Evolutionary conservation across 2,329 filamentous ascomycete genomes (phyloP).

Genomic region (Monilinia polystroma): DNA sequence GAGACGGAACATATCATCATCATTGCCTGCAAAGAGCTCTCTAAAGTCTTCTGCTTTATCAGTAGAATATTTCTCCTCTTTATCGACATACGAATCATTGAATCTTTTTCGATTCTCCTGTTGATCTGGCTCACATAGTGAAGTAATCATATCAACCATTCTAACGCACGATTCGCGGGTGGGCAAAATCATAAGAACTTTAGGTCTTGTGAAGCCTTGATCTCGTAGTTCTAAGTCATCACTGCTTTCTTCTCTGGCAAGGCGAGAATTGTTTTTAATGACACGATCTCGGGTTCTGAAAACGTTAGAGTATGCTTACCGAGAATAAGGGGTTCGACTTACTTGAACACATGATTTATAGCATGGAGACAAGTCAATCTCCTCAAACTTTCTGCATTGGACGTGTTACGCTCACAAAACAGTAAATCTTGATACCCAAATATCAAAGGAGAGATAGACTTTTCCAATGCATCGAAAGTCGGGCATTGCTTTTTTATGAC

Average conservation of each 20-base stretch:
- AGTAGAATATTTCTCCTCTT: conserved; percentile 65
- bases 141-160: conserved; percentile 73
- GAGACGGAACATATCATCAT: conserved; percentile 94
- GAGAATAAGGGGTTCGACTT: conserved; percentile 35
- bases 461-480: conserved; percentile 60
- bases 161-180: conserved; percentile 83
- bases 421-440: conserved; percentile 83
- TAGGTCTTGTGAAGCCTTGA: conserved; percentile 93
- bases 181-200: conserved; percentile 85
- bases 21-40: conserved; percentile 89
- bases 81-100: conserved; percentile 73
- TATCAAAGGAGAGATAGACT: conserved; percentile 65
- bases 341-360: conserved; percentile 90
- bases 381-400: conserved; percentile 68
- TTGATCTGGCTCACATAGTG: conserved; percentile 78
- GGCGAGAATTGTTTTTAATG: conserved; percentile 84
- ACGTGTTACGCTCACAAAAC: conserved; percentile 67
- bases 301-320: conserved; percentile 25
- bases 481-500: conserved; percentile 53
- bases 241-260: conserved; percentile 64
- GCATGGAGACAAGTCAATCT: conserved; percentile 77
- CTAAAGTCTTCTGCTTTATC: conserved; percentile 83
- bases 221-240: conserved; percentile 76
- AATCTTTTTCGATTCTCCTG: conserved; percentile 95
- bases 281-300: conserved; percentile 78